phyloP scores from a whole-genome alignment of 352 stramenopile species.

The Globisporangium cederbergense region DNA sequence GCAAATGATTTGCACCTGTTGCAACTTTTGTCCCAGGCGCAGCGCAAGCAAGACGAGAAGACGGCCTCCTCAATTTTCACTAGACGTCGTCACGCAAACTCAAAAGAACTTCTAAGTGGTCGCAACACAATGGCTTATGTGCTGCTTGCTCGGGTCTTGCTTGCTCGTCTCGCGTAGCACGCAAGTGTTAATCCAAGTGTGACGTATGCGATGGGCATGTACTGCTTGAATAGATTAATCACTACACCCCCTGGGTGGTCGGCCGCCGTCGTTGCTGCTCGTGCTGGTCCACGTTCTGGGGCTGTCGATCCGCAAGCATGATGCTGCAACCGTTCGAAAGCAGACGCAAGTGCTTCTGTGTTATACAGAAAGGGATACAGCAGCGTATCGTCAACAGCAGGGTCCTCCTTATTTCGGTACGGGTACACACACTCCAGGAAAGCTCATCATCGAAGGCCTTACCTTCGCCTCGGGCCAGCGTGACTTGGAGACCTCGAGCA shows the following conservation, averaged over 20 bases:
- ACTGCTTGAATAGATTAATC: not conserved
- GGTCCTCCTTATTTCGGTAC: not conserved
- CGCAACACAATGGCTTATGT: not conserved
- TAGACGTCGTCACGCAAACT: not conserved
- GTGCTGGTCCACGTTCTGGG: not conserved
- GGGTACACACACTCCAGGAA: not conserved
- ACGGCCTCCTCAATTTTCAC: slow-evolving; percentile 1
- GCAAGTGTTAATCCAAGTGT: not conserved
- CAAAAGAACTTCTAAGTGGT: slow-evolving; percentile 3
- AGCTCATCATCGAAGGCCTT: not conserved
- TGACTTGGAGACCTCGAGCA: slow-evolving; percentile 68
- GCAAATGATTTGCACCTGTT: too few species aligned
- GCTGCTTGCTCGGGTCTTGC: not conserved
- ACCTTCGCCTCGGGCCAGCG: slow-evolving; percentile 66
- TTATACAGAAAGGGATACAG: not conserved
- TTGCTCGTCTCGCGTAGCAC: not conserved
- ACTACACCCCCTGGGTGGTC: slow-evolving; percentile 4
- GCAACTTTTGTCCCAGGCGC: too few species aligned
- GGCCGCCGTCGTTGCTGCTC: not conserved
- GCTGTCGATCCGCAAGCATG: slow-evolving; percentile 33
- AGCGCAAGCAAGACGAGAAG: too few species aligned
- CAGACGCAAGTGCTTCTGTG: slow-evolving; percentile 53
- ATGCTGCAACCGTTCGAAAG: slow-evolving; percentile 79
- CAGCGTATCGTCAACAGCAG: not conserved
- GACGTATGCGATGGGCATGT: not conserved